Evolutionary conservation across 768 basidiomycete species (phyloP).

Genomic region (Coprinopsis sp.): DNA sequence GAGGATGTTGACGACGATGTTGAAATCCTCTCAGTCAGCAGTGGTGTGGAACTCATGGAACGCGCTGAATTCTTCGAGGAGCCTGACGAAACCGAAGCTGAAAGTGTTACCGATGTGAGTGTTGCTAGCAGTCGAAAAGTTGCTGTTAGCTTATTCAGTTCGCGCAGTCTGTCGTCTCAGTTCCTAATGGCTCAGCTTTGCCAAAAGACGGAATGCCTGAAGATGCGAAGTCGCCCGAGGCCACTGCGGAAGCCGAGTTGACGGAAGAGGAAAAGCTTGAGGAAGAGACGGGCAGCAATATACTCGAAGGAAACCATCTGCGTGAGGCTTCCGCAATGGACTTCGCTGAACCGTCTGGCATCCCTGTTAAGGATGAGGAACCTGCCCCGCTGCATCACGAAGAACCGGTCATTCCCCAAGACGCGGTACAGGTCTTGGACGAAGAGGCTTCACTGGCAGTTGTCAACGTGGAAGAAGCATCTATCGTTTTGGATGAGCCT

Average conservation of each 20-base stretch:
- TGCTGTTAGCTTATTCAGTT: background rate
- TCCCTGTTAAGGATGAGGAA: background rate
- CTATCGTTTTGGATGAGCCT: too few species aligned
- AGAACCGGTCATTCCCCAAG: constrained; percentile 2
- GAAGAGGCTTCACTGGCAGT: too few species aligned
- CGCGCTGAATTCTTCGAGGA: constrained; percentile 1
- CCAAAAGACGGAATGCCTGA: background rate
- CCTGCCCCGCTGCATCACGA: background rate
- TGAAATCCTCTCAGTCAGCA: constrained; percentile 12
- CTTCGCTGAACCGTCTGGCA: background rate
- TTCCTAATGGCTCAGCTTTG: background rate
- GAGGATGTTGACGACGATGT: constrained; percentile 15
- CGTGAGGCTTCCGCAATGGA: too few species aligned
- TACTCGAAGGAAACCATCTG: too few species aligned
- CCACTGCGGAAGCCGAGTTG: background rate
- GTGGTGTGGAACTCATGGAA: constrained; percentile 6
- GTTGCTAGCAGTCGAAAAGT: background rate
- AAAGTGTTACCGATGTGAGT: background rate
- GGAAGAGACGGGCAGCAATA: too few species aligned
- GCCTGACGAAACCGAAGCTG: constrained; percentile 1
- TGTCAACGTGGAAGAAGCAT: too few species aligned
- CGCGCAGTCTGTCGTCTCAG: background rate
- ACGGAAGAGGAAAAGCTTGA: background rate
- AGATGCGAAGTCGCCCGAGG: background rate
- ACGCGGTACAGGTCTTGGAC: too few species aligned